phyloP scores from a whole-genome alignment of 164 flowering plant species.

The Paratinospora sagittata region DNA sequence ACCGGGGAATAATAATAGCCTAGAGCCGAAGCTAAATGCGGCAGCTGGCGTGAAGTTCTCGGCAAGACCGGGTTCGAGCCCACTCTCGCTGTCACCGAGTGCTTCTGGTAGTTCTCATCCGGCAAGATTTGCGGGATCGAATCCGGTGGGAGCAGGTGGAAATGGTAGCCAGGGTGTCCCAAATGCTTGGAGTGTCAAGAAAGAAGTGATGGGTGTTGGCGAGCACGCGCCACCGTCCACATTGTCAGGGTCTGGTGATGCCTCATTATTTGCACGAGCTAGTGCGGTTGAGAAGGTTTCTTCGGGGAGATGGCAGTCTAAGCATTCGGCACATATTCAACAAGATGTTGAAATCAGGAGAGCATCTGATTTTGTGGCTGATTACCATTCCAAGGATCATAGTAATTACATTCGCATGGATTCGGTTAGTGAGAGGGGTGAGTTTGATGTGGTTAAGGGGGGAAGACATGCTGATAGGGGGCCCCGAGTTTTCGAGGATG shows the following conservation, averaged over 20 bases:
- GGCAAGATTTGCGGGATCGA: slow-evolving; percentile 27
- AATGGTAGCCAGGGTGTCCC: slow-evolving; percentile 28
- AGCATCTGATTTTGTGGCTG: slow-evolving; percentile 5
- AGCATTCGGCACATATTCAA: slow-evolving; percentile 35
- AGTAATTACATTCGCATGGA: slow-evolving; percentile 10
- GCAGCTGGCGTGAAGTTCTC: slow-evolving; percentile 17
- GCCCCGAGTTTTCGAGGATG: slow-evolving; percentile 21
- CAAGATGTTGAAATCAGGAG: slow-evolving; percentile 46
- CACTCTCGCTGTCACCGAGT: slow-evolving; percentile 15
- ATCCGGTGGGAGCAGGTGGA: slow-evolving; percentile 28
- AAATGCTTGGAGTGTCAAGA: slow-evolving; percentile 74
- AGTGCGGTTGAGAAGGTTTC: slow-evolving; percentile 91
- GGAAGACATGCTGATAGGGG: slow-evolving; percentile 34
- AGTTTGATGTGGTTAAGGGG: slow-evolving; percentile 23
- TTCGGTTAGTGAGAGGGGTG: slow-evolving; percentile 25
- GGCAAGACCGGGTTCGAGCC: slow-evolving; percentile 23
- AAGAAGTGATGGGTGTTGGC: slow-evolving; percentile 34
- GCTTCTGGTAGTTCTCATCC: slow-evolving; percentile 20
- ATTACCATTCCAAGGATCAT: slow-evolving; percentile 16
- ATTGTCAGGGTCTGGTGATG: slow-evolving; percentile 47
- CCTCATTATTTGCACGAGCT: slow-evolving; percentile 66
- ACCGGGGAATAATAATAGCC: slow-evolving; percentile 18
- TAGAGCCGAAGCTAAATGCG: slow-evolving; percentile 41
- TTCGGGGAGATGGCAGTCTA: slow-evolving; percentile 89
- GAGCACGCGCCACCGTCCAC: slow-evolving; percentile 38